Conservation (phyloP, 805 yeast species). For the Starmerella etchellsii region DNA sequence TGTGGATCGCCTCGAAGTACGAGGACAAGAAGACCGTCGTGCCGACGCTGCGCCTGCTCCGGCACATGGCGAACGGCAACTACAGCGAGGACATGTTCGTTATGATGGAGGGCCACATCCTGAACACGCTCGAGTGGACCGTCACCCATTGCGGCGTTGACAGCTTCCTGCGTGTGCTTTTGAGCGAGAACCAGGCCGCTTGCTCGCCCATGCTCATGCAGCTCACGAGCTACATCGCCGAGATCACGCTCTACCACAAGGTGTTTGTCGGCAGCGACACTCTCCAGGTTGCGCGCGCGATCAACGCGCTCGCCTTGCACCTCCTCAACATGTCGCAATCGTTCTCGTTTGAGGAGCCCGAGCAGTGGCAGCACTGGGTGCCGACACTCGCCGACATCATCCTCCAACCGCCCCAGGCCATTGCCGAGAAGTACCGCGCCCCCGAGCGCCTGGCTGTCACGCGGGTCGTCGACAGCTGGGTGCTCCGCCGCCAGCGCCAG, state of each 20-base stretch:
- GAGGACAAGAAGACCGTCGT: conserved; percentile 62
- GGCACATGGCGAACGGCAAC: conserved; percentile 51
- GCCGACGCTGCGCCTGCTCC: conserved; percentile 57
- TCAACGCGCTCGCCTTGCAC: conserved; percentile 25
- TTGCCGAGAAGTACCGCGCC: conserved; percentile 30
- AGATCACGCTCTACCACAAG: conserved; percentile 28
- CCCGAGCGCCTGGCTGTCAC: conserved; percentile 25
- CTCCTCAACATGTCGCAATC: conserved; percentile 11
- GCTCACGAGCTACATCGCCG: conserved; percentile 27
- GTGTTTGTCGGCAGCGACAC: conserved; percentile 26
- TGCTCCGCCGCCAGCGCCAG: conserved; percentile 25
- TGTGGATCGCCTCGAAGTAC: conserved; percentile 78
- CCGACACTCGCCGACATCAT: conserved; percentile 26
- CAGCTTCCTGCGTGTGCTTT: conserved; percentile 28
- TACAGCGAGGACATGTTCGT: conserved; percentile 47
- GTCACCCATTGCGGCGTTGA: conserved; percentile 47
- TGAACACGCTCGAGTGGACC: conserved; percentile 56
- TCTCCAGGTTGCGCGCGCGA: conserved; percentile 25
- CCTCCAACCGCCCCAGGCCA: conserved; percentile 27
- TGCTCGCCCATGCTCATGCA: conserved; percentile 21
- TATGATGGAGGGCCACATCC: conserved; percentile 64
- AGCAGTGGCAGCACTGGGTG: conserved; percentile 25
- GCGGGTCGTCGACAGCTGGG: conserved; percentile 24
- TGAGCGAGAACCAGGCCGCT: conserved; percentile 16
- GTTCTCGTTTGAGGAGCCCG: conserved; percentile 4